These are phyloP conservation scores for Aspergillus leporis DNA, from an alignment of 495 filamentous ascomycete species.

Conservation along the genomic window DNA sequence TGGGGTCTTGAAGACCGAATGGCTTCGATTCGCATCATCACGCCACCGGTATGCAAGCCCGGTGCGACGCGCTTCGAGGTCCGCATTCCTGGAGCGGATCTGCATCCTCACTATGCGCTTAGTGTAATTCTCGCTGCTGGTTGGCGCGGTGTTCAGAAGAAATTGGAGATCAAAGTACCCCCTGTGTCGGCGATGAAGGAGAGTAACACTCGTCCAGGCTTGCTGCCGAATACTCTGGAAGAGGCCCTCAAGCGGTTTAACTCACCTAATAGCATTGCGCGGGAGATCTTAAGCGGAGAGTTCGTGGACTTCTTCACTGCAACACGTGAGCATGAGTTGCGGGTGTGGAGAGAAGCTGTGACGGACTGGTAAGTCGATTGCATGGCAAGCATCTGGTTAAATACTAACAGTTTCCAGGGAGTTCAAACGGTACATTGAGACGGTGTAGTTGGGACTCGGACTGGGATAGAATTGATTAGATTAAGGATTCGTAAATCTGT, in stretches of 20 bases:
- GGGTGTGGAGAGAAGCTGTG: conserved; percentile 90
- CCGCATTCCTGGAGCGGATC: conserved; percentile 82
- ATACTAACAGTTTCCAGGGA: conserved; percentile 17
- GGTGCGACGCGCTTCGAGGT: conserved; percentile 84
- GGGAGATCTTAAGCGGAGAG: conserved; percentile 83
- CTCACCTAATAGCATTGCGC: conserved; percentile 68
- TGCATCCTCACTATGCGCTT: conserved; percentile 82
- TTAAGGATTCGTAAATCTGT: background rate
- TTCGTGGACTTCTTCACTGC: conserved; percentile 94
- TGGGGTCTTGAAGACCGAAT: conserved; percentile 94
- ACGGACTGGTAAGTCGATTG: conserved; percentile 75
- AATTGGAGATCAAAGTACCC: conserved; percentile 72
- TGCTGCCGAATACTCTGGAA: conserved; percentile 71
- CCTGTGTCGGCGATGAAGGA: conserved; percentile 60
- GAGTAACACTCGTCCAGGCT: conserved; percentile 9
- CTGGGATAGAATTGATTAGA: background rate
- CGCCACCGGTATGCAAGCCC: conserved; percentile 74
- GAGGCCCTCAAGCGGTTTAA: conserved; percentile 74
- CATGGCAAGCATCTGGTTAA: background rate
- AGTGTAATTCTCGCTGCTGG: conserved; percentile 78
- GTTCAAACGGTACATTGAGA: conserved; percentile 31
- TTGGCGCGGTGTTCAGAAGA: conserved; percentile 83
- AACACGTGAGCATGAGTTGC: conserved; percentile 85
- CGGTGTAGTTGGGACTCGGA: conserved; percentile 14
- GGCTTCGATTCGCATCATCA: conserved; percentile 82